phyloP scores from a whole-genome alignment of 2,329 filamentous ascomycete species.

The Penicillium sp. region DNA sequence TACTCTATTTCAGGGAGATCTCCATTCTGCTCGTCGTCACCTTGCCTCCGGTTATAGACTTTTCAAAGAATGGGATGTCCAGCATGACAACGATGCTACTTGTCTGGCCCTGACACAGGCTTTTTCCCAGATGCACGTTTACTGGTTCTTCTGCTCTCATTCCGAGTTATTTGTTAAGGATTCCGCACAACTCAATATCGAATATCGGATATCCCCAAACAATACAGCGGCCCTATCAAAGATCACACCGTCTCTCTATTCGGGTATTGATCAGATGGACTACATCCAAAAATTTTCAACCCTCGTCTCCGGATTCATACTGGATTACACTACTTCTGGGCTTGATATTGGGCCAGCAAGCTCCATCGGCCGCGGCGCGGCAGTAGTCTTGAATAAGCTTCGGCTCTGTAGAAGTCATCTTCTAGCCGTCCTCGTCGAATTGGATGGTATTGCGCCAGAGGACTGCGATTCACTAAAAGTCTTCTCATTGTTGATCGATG shows the following conservation, averaged over 20 bases:
- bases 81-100: not conserved
- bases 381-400: not conserved
- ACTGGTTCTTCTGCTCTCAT: not conserved
- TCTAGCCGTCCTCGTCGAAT: not conserved
- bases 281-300: not conserved
- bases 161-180: not conserved
- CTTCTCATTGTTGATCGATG: slow-evolving; percentile 1
- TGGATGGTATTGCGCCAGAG: not conserved
- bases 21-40: not conserved
- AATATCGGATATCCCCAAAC: not conserved
- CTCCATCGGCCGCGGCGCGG: not conserved
- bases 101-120: not conserved
- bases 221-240: not conserved
- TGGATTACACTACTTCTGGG: not conserved
- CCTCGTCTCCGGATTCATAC: not conserved
- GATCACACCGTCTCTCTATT: not conserved
- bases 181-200: not conserved
- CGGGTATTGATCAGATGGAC: slow-evolving; percentile 1
- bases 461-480: slow-evolving; percentile 1
- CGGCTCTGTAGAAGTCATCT: slow-evolving; percentile 1
- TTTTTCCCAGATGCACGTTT: not conserved
- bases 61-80: not conserved
- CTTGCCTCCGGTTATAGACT: not conserved
- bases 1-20: not conserved
- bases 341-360: slow-evolving; percentile 1